Percentiles rank a stretch among this genome's conserved stretches.
These are phyloP conservation scores for Pterocarpus santalinus DNA, from an alignment of 306 rosid species.

Conservation along the genomic window DNA sequence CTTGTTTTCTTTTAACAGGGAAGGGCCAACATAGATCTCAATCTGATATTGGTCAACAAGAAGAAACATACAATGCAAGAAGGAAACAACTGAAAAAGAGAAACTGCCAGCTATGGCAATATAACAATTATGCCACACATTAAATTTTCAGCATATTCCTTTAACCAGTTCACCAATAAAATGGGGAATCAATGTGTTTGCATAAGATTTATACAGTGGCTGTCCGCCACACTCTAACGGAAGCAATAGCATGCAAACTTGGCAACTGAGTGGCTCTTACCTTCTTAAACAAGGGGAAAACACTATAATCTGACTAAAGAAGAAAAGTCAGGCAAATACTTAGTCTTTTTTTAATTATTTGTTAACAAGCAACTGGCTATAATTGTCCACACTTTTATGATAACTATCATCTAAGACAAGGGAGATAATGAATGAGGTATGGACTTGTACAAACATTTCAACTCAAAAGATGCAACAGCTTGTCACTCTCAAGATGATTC, in stretches of 20 bases:
- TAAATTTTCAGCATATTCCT: conserved; percentile 14
- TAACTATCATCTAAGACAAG: neutral
- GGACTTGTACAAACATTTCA: conserved; percentile 26
- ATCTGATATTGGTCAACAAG: conserved; percentile 7
- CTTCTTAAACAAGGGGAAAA: neutral
- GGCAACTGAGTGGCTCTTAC: conserved; percentile 22
- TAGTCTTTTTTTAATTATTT: conserved; percentile 5
- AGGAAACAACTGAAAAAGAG: neutral
- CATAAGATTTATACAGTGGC: conserved; percentile 1
- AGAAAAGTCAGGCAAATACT: neutral
- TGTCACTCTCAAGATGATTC: conserved; percentile 2
- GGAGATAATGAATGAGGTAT: neutral
- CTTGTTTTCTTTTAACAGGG: conserved; percentile 23
- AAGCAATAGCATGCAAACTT: conserved; percentile 25
- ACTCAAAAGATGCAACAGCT: conserved; percentile 1
- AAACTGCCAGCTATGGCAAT: neutral
- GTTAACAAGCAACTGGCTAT: conserved; percentile 6
- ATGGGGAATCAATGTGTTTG: neutral
- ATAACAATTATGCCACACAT: conserved; percentile 1
- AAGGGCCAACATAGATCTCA: conserved; percentile 16
- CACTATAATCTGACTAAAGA: conserved; percentile 7
- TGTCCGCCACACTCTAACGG: neutral
- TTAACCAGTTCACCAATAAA: conserved; percentile 21
- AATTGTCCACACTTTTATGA: neutral
- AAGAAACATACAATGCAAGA: conserved; percentile 17